A percentile compares a stretch with the other conserved stretches of the same genome.
Conservation (phyloP, 1,284 basidiomycete species). For the Singerocomus inundabilis region DNA sequence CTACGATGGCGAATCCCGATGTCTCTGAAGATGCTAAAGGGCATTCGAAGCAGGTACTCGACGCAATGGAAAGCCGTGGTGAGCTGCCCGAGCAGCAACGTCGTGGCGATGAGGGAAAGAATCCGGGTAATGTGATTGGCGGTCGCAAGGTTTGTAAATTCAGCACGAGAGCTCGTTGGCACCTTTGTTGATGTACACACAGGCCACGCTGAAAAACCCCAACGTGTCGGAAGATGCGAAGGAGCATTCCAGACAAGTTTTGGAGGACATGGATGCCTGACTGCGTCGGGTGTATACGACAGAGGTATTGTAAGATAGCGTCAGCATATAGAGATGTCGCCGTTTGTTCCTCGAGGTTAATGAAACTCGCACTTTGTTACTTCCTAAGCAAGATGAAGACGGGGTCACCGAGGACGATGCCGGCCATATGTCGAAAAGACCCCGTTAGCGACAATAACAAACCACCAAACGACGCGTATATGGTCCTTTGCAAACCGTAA, state of each 20-base stretch:
- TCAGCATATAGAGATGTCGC: neutral
- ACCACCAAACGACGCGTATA: slow-evolving; percentile 96
- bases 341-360: neutral
- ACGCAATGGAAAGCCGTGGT: slow-evolving; percentile 34
- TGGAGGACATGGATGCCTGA: slow-evolving; percentile 31
- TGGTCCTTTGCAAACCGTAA: slow-evolving; percentile 59
- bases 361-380: slow-evolving; percentile 35
- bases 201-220: slow-evolving; percentile 40
- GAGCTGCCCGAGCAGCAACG: slow-evolving; percentile 21
- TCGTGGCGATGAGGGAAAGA: slow-evolving; percentile 10
- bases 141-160: slow-evolving; percentile 25
- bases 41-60: slow-evolving; percentile 45
- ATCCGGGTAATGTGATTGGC: slow-evolving; percentile 24
- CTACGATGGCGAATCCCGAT: slow-evolving; percentile 46
- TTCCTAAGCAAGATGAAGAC: slow-evolving; percentile 88
- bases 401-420: slow-evolving; percentile 90
- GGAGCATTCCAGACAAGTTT: slow-evolving; percentile 37
- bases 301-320: slow-evolving; percentile 9
- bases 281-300: neutral
- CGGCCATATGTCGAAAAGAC: slow-evolving; percentile 89
- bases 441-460: slow-evolving; percentile 94
- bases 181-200: slow-evolving; percentile 4
- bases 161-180: slow-evolving; percentile 1
- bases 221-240: slow-evolving; percentile 44
- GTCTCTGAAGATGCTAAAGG: slow-evolving; percentile 52